These are phyloP conservation scores for Neonectria coccinea DNA, from an alignment of 2,329 filamentous ascomycete species.

Conservation along the genomic window DNA sequence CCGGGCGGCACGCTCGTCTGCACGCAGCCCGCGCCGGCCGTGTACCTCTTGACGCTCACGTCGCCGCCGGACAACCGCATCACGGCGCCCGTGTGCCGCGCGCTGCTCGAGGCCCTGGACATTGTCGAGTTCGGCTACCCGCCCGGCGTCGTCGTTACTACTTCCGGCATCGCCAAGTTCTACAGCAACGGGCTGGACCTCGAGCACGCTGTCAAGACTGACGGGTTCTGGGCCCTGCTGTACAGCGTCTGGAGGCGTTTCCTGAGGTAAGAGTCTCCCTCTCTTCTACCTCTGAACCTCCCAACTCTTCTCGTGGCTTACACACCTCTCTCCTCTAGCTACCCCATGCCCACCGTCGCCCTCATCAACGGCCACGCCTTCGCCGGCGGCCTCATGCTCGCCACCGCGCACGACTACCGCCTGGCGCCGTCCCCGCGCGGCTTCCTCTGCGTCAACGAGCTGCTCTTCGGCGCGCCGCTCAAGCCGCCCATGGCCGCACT, in stretches of 20 bases:
- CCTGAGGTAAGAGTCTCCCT: slow-evolving; percentile 45
- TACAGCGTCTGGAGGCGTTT: slow-evolving; percentile 75
- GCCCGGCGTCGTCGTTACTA: slow-evolving; percentile 82
- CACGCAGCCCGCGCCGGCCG: slow-evolving; percentile 67
- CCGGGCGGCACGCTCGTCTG: slow-evolving; percentile 70
- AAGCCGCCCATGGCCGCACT: slow-evolving; percentile 79
- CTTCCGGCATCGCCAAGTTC: slow-evolving; percentile 80
- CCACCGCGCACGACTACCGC: slow-evolving; percentile 87
- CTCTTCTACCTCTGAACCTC: too few relatives aligned
- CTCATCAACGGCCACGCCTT: slow-evolving; percentile 84
- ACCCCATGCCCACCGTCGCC: slow-evolving; percentile 86
- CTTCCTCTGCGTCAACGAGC: slow-evolving; percentile 84
- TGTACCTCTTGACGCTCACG: slow-evolving; percentile 80
- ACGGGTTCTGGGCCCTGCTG: slow-evolving; percentile 72
- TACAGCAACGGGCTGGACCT: slow-evolving; percentile 88
- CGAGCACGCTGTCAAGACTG: slow-evolving; percentile 69
- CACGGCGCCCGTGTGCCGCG: slow-evolving; percentile 73
- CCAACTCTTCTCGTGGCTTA: background rate
- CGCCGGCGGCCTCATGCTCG: slow-evolving; percentile 83
- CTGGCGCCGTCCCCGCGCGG: slow-evolving; percentile 77
- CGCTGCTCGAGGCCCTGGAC: slow-evolving; percentile 78
- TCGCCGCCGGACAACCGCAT: slow-evolving; percentile 83
- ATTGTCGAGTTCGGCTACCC: slow-evolving; percentile 75
- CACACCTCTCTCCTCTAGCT: slow-evolving; percentile 51
- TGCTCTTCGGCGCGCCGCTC: slow-evolving; percentile 82